Base-by-base conservation (phyloP, 2,329 filamentous ascomycete genomes). In the Epichloe elymi region DNA sequence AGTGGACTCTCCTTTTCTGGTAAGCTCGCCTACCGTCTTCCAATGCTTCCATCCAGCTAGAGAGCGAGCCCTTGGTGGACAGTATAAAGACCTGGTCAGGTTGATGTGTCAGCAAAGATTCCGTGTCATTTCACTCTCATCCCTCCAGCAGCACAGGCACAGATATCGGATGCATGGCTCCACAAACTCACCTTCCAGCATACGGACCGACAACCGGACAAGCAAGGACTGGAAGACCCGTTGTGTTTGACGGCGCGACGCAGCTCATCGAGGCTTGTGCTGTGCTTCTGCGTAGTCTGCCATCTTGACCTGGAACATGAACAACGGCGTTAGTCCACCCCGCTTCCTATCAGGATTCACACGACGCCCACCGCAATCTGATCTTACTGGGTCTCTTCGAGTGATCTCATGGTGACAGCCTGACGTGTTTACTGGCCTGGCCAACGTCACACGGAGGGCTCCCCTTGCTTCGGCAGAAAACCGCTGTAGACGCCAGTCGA, bases 121-220 rank as follows among this genome's bases (percentile, higher is more conserved):
- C 17, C n/a, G 4, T 40, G 50, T 26, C 46, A 36, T 35, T 23
- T 20, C 10, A 17, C 45, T 39, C 20, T 48, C 46, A 20, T 20
- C 37, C 8, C 47, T 19, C 38, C 26, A 26, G 26, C 26, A 8
- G 26, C 26, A 26, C 26, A 26, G 26, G 26, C 26, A 26, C 2
- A 26, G 26, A 26, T 8, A 26, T 30, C 17, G 12, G 30, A 23
- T 48, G n/a, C 3, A 11, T n/a, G 38, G 26, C 19, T 26, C 11
- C 20, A 20, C 20, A 42, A 5, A 48, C 56, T 54, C 49, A 85
- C 86, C 80, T 95, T 96, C 91, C 91, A 97, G 67, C 86, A 95
- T 38, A 94, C 77, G 3, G 91, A 96, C 51, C 90, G 82, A 56
- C 89, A 79, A 14, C 88, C 88, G 45, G 81, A 73, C 49, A 82